Percentiles rank a stretch among this genome's conserved stretches.
phyloP scores from a whole-genome alignment of 2,329 filamentous ascomycete species.

The Rhytidhysteron rufulum region DNA sequence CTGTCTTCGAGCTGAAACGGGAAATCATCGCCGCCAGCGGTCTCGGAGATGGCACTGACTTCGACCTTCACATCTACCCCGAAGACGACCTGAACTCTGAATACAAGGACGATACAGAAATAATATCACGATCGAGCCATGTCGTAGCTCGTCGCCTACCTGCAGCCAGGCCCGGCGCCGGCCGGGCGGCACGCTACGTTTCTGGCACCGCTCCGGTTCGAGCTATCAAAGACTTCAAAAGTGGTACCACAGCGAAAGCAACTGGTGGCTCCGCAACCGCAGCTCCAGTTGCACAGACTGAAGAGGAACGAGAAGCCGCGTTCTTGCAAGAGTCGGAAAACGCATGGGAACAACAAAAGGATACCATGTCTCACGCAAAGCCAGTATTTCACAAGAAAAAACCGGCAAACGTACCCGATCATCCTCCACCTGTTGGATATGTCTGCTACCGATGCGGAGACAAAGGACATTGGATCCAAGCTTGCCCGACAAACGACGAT shows the following conservation, averaged over 20 bases:
- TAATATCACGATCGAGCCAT: slow-evolving; percentile 90
- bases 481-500: slow-evolving; percentile 97
- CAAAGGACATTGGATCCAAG: slow-evolving; percentile 99
- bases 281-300: slow-evolving; percentile 74
- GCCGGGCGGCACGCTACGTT: slow-evolving; percentile 89
- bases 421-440: slow-evolving; percentile 89
- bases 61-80: slow-evolving; percentile 90
- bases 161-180: slow-evolving; percentile 78
- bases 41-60: slow-evolving; percentile 91
- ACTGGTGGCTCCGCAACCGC: slow-evolving; percentile 53
- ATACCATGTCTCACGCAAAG: slow-evolving; percentile 74
- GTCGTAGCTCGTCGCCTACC: slow-evolving; percentile 86
- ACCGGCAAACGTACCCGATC: slow-evolving; percentile 76
- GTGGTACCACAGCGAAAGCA: slow-evolving; percentile 35
- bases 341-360: slow-evolving; percentile 89
- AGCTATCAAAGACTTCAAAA: slow-evolving; percentile 64
- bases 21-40: slow-evolving; percentile 95
- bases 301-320: slow-evolving; percentile 89
- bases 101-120: slow-evolving; percentile 97
- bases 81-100: slow-evolving; percentile 84
- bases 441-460: slow-evolving; percentile 95
- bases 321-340: slow-evolving; percentile 88
- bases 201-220: slow-evolving; percentile 91
- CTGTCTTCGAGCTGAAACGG: slow-evolving; percentile 96
- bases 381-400: slow-evolving; percentile 51